Evolutionary conservation across 2,329 filamentous ascomycete species (phyloP), one percentile per base, ranked within the genome.

Genomic region (Colletotrichum gloeosporioides): DNA sequence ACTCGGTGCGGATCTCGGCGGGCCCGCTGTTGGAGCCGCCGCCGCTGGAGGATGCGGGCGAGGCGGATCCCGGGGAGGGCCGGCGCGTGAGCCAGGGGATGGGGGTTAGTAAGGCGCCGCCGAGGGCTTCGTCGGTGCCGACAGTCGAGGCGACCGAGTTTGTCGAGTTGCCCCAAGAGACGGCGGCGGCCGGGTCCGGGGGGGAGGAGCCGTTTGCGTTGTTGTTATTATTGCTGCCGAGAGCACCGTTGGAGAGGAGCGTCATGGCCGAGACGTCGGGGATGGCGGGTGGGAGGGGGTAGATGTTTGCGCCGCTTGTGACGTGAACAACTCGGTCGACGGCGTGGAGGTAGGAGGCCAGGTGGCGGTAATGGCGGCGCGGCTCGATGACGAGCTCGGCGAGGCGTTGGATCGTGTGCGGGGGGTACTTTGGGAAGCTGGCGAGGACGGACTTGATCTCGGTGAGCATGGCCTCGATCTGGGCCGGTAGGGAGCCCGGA

Each of bases 351-450:
- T 97, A 99, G 13, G 96, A 91, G 1, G 95, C 92, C 4, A 99
- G 90, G 69, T 93, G 94, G 77, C 91, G 92, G 87, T 99, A 98
- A 85, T 98, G 94, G 71, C 90, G 89, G 76, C 89, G 93, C 2
- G 97, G 97, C 31, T 89, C 86, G 44, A 98, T 88, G 6, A 98
- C 88, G 34, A 99, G 93, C 87, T 99, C 97, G 27, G 96, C 92
- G 27, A 99, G 90, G 53, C 97, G 94, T 86, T 99, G 97, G 77
- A 98, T 91, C 4, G 97, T 99, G 83, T 99, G 95, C 1, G 97
- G 97, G 2, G 97, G 96, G 80, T 94, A 91, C 4, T 88, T 87
- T 27, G 91, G 83, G 84, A 99, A 99, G 79, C 90, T 91, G 4
- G 88, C 88, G 66, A 98, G 88, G 18, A 93, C 92, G 8, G 85